Evolutionary conservation across 148 eudicot genomes (phyloP).

Genomic region (Heliamphora exappendiculata): DNA sequence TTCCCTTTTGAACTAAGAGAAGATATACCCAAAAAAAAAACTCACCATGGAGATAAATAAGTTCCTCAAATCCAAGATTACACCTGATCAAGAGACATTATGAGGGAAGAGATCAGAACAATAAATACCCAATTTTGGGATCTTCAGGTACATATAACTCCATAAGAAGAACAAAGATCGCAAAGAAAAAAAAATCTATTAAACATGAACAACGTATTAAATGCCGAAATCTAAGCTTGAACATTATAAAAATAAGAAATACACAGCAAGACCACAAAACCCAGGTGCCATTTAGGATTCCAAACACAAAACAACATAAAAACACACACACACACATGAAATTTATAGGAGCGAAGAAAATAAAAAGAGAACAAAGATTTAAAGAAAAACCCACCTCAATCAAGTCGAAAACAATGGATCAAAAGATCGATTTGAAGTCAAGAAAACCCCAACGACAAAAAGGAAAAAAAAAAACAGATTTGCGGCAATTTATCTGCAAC

Average conservation of each 20-base stretch:
- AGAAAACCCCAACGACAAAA: neutral
- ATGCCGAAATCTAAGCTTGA: neutral
- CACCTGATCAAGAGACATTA: conserved; percentile 19
- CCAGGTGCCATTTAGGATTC: neutral
- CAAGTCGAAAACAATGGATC: conserved; percentile 1
- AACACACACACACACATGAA: neutral
- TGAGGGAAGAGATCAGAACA: conserved; percentile 6
- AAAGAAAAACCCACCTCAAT: conserved; percentile 16
- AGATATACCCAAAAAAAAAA: neutral
- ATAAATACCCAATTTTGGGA: neutral
- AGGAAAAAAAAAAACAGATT: neutral
- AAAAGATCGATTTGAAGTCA: neutral
- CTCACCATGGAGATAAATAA: conserved; percentile 22
- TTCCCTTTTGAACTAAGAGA: neutral
- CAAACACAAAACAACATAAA: neutral
- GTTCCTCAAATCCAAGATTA: conserved; percentile 15
- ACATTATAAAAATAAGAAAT: neutral
- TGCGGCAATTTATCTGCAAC: conserved; percentile 5
- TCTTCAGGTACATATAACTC: neutral
- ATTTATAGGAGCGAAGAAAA: neutral
- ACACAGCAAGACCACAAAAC: neutral
- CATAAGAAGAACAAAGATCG: neutral
- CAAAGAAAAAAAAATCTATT: neutral
- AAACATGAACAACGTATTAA: neutral
- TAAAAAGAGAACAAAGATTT: neutral